A percentile compares a stretch with the other conserved stretches of the same genome.
phyloP scores from a whole-genome alignment of 1,139 yeast genomes.

The Spathaspora sp. region DNA sequence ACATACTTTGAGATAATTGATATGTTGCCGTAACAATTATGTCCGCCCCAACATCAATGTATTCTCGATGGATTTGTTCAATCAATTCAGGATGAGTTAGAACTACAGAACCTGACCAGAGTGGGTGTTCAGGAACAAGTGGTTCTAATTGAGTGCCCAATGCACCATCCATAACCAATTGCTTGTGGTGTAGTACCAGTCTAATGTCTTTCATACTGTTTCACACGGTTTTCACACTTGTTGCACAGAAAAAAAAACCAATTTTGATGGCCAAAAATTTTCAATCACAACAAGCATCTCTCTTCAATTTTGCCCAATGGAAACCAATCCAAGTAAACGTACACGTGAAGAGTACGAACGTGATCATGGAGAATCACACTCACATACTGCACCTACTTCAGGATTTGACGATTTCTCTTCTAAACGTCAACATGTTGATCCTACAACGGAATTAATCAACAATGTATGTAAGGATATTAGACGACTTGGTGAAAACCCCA shows the following conservation, averaged over 20 bases:
- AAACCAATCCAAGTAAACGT: slow-evolving; percentile 28
- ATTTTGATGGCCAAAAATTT: background rate
- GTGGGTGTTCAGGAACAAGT: slow-evolving; percentile 24
- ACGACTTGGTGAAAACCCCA: slow-evolving; percentile 63
- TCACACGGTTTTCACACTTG: background rate
- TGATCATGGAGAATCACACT: slow-evolving; percentile 15
- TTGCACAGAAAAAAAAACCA: background rate
- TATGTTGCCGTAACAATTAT: slow-evolving; percentile 60
- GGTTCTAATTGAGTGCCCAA: slow-evolving; percentile 31
- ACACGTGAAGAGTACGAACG: slow-evolving; percentile 42
- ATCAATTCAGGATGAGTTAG: slow-evolving; percentile 47
- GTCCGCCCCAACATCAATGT: slow-evolving; percentile 55
- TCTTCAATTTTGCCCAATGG: slow-evolving; percentile 14
- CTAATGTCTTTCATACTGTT: background rate
- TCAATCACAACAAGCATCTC: background rate
- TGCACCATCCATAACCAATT: slow-evolving; percentile 29
- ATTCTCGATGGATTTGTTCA: slow-evolving; percentile 49
- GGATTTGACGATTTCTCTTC: slow-evolving; percentile 10
- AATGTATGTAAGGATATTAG: slow-evolving; percentile 56
- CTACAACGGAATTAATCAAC: slow-evolving; percentile 40
- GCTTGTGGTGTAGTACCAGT: slow-evolving; percentile 1
- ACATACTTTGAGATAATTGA: slow-evolving; percentile 52
- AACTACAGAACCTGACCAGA: slow-evolving; percentile 66
- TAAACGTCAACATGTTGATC: slow-evolving; percentile 44
- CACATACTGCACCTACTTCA: slow-evolving; percentile 9